Evolutionary conservation across 2,329 filamentous ascomycete species (phyloP).

Genomic region (Coniella lustricola): DNA sequence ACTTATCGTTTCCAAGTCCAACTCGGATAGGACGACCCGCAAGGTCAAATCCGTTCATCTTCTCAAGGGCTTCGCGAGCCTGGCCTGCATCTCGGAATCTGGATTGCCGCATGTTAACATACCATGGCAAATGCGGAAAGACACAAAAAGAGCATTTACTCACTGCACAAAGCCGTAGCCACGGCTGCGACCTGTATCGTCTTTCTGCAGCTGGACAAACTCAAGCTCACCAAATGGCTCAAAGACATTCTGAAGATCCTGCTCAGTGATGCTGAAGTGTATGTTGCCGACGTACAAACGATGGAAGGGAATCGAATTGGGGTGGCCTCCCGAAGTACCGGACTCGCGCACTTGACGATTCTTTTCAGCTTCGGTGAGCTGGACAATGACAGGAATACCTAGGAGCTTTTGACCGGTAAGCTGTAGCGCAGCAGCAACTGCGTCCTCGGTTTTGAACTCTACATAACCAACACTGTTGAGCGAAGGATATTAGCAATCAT

Average conservation of each 20-base stretch:
- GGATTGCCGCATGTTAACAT: constrained; percentile 29
- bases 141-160: constrained; percentile 31
- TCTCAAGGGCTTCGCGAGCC: constrained; percentile 90
- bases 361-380: constrained; percentile 98
- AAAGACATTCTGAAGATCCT: constrained; percentile 92
- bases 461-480: constrained; percentile 84
- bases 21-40: constrained; percentile 96
- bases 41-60: constrained; percentile 99
- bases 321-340: constrained; percentile 59
- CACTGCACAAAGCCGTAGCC: constrained; percentile 99
- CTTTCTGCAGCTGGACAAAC: constrained; percentile 95
- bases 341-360: constrained; percentile 90
- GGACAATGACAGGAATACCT: constrained; percentile 97
- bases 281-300: constrained; percentile 98
- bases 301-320: constrained; percentile 89
- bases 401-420: constrained; percentile 97
- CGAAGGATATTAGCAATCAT: constrained; percentile 1
- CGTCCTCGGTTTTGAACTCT: constrained; percentile 95
- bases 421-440: constrained; percentile 86
- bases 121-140: background rate
- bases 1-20: constrained; percentile 99
- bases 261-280: constrained; percentile 97
- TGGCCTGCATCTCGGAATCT: constrained; percentile 87
- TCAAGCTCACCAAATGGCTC: constrained; percentile 96
- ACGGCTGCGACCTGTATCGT: constrained; percentile 81